These are phyloP conservation scores for Saccharomyces hybrid DNA, from an alignment of 1,139 yeast species.

Conservation along the genomic window DNA sequence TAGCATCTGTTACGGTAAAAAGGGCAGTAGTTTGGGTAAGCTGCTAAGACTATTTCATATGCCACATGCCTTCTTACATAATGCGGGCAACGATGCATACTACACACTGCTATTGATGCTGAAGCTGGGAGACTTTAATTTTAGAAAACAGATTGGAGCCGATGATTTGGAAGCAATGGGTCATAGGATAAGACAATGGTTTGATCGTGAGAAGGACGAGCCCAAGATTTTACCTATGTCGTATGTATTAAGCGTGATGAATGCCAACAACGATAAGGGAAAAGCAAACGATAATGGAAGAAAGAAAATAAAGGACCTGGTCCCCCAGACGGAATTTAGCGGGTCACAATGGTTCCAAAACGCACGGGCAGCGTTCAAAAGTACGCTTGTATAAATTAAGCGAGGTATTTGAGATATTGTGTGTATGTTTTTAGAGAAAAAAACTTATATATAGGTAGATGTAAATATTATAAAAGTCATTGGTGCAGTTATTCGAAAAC, in stretches of 20 bases:
- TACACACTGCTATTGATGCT: constrained; percentile 51
- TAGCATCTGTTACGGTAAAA: constrained; percentile 36
- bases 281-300: constrained; percentile 3
- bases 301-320: constrained; percentile 16
- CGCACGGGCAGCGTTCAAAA: constrained; percentile 14
- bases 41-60: constrained; percentile 45
- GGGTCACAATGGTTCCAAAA: constrained; percentile 23
- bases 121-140: constrained; percentile 47
- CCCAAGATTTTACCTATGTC: constrained; percentile 28
- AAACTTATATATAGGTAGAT: not conserved
- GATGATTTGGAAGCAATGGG: constrained; percentile 27
- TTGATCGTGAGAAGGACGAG: constrained; percentile 22
- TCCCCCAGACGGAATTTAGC: constrained; percentile 29
- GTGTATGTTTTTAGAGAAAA: too few relatives aligned
- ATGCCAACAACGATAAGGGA: constrained; percentile 5
- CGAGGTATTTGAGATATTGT: not conserved
- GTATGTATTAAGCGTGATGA: constrained; percentile 19
- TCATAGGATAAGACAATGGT: constrained; percentile 16
- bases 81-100: constrained; percentile 78
- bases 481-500: constrained; percentile 6
- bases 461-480: not conserved
- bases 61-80: constrained; percentile 60
- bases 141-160: constrained; percentile 32
- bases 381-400: constrained; percentile 8
- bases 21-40: constrained; percentile 44